These are phyloP conservation scores for Plasmodium vivax DNA, from an alignment of 169 alveolate genomes.

Conservation along the genomic window DNA sequence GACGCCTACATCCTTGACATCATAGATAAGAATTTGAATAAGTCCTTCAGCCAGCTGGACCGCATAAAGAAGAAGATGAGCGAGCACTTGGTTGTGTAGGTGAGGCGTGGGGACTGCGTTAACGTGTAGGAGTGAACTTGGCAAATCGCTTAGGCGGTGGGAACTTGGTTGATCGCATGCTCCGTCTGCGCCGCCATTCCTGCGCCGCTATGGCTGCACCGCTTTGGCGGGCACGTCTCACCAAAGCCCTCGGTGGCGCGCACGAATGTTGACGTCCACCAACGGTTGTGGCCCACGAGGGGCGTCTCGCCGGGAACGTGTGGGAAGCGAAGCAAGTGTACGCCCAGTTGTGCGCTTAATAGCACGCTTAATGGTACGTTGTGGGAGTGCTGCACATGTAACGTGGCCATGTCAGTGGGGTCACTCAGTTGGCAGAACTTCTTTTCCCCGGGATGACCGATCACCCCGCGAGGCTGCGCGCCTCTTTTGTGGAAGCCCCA, in stretches of 20 bases:
- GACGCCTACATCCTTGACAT: slow-evolving; percentile 38
- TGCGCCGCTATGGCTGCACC: background rate
- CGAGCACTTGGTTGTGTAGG: slow-evolving; percentile 2
- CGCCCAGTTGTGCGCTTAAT: too few species aligned
- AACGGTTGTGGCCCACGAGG: background rate
- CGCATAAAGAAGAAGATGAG: slow-evolving; percentile 32
- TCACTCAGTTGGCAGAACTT: background rate
- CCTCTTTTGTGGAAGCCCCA: background rate
- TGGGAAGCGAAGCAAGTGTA: background rate
- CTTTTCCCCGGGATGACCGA: background rate
- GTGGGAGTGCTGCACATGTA: background rate
- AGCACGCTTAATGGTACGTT: background rate
- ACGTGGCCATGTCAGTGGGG: background rate
- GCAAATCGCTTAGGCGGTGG: background rate
- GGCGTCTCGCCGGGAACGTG: background rate
- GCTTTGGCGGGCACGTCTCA: background rate
- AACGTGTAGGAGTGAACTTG: too few species aligned
- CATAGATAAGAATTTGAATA: slow-evolving; percentile 44
- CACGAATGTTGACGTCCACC: background rate
- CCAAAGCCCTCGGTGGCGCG: background rate
- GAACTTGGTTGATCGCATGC: background rate
- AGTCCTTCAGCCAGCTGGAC: slow-evolving; percentile 28
- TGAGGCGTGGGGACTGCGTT: background rate
- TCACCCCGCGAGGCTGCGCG: background rate
- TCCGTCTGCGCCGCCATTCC: too few species aligned